phyloP scores from a whole-genome alignment of 2,329 filamentous ascomycete species.

The Plectosphaerella cucumerina region DNA sequence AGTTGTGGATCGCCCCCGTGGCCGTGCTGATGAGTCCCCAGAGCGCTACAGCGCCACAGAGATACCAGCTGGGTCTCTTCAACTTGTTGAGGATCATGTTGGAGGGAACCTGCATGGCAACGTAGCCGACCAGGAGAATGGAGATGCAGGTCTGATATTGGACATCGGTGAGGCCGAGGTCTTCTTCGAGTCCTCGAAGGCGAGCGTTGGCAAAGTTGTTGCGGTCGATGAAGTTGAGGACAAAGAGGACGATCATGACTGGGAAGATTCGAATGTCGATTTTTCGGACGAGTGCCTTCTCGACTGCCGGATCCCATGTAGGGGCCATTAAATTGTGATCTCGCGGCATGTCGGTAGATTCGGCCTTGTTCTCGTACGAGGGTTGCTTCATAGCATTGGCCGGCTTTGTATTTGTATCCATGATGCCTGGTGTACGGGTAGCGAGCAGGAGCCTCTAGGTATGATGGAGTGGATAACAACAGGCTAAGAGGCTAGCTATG shows the following conservation, averaged over 20 bases:
- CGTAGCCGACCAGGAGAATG: conserved; percentile 1
- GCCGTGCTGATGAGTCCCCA: conserved; percentile 52
- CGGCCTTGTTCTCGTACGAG: neutral
- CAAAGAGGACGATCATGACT: conserved; percentile 30
- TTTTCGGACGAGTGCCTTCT: conserved; percentile 22
- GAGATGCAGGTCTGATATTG: conserved; percentile 1
- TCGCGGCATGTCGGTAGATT: neutral
- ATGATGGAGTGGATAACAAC: neutral
- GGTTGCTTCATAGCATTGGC: neutral
- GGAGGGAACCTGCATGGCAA: conserved; percentile 4
- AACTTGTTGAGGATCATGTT: conserved; percentile 8
- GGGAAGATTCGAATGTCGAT: conserved; percentile 26
- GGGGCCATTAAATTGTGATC: neutral
- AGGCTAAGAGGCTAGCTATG: neutral
- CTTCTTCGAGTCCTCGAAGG: conserved; percentile 24
- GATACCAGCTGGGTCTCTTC: conserved; percentile 32
- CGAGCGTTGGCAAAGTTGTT: conserved; percentile 17
- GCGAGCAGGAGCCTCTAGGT: neutral
- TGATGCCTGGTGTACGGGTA: neutral
- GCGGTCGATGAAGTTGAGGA: conserved; percentile 22
- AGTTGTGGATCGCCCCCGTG: no score
- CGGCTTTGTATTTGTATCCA: neutral
- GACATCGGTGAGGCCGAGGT: conserved; percentile 29
- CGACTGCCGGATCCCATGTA: conserved; percentile 1
- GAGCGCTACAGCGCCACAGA: conserved; percentile 45